Conservation (phyloP, 2,329 filamentous ascomycete genomes). For the Fusarium sp. region DNA sequence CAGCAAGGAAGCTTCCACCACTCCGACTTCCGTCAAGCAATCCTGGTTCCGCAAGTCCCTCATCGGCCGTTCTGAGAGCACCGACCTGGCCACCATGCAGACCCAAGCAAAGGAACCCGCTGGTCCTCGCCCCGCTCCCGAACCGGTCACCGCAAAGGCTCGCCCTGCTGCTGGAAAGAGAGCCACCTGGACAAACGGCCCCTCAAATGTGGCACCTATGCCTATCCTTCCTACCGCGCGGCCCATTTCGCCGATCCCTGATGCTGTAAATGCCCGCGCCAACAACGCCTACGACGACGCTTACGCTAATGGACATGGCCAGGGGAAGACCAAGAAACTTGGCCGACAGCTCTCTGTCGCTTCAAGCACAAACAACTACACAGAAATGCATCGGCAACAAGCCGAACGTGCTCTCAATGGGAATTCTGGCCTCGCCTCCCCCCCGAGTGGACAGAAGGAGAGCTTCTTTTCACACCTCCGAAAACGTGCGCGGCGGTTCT, state of each 20-base stretch:
- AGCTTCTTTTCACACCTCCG: conserved; percentile 98
- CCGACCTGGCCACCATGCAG: conserved; percentile 66
- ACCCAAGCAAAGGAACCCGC: conserved; percentile 59
- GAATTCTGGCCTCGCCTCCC: conserved; percentile 78
- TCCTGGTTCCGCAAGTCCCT: conserved; percentile 98
- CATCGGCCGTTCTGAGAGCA: conserved; percentile 79
- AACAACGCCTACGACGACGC: conserved; percentile 70
- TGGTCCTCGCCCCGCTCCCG: conserved; percentile 58
- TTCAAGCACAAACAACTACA: conserved; percentile 92
- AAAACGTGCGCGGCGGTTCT: conserved; percentile 91
- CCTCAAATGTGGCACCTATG: conserved; percentile 86
- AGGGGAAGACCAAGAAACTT: conserved; percentile 88
- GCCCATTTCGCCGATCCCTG: conserved; percentile 95
- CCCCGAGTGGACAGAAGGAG: conserved; percentile 84
- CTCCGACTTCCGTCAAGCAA: conserved; percentile 80
- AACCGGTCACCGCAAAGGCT: conserved; percentile 53
- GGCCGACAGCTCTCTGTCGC: conserved; percentile 92
- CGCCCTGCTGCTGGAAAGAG: conserved; percentile 75
- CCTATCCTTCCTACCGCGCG: conserved; percentile 94
- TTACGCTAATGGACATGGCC: conserved; percentile 53
- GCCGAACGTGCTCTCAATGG: conserved; percentile 92
- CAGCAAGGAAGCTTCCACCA: conserved; percentile 68
- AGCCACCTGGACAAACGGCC: conserved; percentile 91
- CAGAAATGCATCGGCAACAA: conserved; percentile 89
- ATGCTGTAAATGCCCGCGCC: conserved; percentile 90